Evolutionary conservation across 192 early-diverging fungal genomes (phyloP).

Genomic region (Gaertneriomyces semiglobifer): DNA sequence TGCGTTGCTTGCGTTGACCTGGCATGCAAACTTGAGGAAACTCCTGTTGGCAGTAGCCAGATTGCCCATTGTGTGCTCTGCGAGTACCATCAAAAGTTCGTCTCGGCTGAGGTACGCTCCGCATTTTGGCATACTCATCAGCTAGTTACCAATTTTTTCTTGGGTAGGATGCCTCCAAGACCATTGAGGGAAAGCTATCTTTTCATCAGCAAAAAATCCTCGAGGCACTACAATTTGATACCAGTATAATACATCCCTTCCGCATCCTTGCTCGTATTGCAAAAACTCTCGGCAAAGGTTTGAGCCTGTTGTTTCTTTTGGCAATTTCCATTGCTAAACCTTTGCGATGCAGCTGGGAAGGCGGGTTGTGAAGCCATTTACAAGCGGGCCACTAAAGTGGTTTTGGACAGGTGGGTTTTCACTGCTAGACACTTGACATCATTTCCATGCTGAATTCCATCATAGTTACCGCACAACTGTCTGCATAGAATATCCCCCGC

Average conservation of each 20-base stretch:
- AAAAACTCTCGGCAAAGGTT: too few relatives aligned
- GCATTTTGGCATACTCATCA: too few relatives aligned
- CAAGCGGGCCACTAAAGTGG: too few relatives aligned
- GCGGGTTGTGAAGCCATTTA: too few relatives aligned
- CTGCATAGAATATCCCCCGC: conserved; percentile 30
- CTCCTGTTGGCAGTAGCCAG: conserved; percentile 15
- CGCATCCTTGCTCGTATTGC: not conserved
- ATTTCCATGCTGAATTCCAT: not conserved
- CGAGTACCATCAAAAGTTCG: not conserved
- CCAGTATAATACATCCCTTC: conserved; percentile 24
- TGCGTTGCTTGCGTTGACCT: conserved; percentile 19
- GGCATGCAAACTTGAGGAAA: conserved; percentile 32
- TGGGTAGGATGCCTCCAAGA: conserved; percentile 10
- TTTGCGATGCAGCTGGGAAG: too few relatives aligned
- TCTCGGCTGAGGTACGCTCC: too few relatives aligned
- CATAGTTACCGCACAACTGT: conserved; percentile 18
- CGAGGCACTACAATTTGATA: conserved; percentile 23
- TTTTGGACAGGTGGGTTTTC: too few relatives aligned
- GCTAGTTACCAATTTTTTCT: not conserved
- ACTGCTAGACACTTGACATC: too few relatives aligned
- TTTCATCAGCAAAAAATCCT: conserved; percentile 28
- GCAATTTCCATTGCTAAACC: too few relatives aligned
- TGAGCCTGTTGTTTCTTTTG: too few relatives aligned
- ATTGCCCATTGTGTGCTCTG: conserved; percentile 18
- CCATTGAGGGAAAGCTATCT: conserved; percentile 14